Conservation (phyloP, 352 stramenopile species). For the Phytophthora meadii region DNA sequence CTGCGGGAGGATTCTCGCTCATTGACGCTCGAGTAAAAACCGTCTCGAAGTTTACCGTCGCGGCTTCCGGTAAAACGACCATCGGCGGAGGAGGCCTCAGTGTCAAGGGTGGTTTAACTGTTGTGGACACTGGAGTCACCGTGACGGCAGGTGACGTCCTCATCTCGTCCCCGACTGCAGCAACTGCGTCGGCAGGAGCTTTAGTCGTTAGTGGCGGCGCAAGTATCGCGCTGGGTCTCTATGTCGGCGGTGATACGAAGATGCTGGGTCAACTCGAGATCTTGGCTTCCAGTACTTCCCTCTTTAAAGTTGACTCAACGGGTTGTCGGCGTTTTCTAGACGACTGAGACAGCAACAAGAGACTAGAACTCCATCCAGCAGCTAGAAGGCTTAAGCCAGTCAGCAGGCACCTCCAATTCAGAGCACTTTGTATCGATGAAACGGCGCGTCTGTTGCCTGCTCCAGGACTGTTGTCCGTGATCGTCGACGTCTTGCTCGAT, state of each 20-base stretch:
- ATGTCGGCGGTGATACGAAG: too few species aligned
- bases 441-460: constrained; percentile 43
- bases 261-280: too few species aligned
- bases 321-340: constrained; percentile 86
- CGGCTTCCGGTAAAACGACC: too few species aligned
- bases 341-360: constrained; percentile 6
- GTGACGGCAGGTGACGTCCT: too few species aligned
- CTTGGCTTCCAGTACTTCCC: too few species aligned
- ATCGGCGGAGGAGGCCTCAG: neutral
- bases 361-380: constrained; percentile 26
- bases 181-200: too few species aligned
- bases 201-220: too few species aligned
- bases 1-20: too few species aligned
- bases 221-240: too few species aligned
- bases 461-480: constrained; percentile 19
- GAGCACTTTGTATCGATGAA: constrained; percentile 42
- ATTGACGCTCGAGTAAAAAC: too few species aligned
- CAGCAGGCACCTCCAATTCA: constrained; percentile 36
- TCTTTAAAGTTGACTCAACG: neutral
- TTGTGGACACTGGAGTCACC: constrained; percentile 10
- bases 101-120: constrained; percentile 23
- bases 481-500: constrained; percentile 8
- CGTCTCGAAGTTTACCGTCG: too few species aligned
- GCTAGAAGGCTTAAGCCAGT: constrained; percentile 31
- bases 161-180: too few species aligned